Evolutionary conservation across 441 rosid genomes (phyloP).

Genomic region (Corymbia citriodora): DNA sequence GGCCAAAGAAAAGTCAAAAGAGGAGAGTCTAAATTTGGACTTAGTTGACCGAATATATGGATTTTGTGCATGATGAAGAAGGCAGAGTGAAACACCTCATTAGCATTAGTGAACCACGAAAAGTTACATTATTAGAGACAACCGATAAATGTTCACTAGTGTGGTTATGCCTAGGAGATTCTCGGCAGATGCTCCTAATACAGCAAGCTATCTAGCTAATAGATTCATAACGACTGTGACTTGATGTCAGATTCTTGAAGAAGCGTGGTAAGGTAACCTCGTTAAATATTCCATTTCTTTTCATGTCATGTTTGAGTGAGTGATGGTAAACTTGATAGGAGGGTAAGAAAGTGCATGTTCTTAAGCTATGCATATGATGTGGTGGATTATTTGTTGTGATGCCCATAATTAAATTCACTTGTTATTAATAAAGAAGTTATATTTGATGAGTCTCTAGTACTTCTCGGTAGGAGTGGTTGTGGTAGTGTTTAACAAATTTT

Average conservation of each 20-base stretch:
- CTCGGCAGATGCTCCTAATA: not conserved
- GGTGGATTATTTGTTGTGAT: rapidly evolving
- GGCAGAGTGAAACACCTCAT: not conserved
- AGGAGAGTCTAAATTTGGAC: not conserved
- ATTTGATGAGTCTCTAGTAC: not conserved
- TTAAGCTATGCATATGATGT: not conserved
- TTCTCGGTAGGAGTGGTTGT: not conserved
- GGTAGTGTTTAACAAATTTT: not conserved
- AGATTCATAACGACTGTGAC: rapidly evolving
- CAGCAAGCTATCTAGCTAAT: not conserved
- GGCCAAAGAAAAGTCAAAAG: not conserved
- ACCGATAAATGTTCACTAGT: not conserved
- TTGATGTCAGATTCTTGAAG: rapidly evolving
- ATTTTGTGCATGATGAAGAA: not conserved
- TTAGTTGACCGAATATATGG: not conserved
- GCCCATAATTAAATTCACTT: not conserved
- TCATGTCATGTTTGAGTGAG: not conserved
- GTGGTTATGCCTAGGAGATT: not conserved
- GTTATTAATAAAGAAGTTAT: rapidly evolving
- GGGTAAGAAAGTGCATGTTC: not conserved
- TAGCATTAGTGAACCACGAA: rapidly evolving
- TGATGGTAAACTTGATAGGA: not conserved
- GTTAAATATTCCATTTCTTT: too few relatives aligned
- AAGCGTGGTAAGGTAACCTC: not conserved
- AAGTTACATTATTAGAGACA: not conserved